Evolutionary conservation across 2,329 filamentous ascomycete genomes (phyloP), one percentile per base, ranked within the genome.

Genomic region (Camillea tinctor): DNA sequence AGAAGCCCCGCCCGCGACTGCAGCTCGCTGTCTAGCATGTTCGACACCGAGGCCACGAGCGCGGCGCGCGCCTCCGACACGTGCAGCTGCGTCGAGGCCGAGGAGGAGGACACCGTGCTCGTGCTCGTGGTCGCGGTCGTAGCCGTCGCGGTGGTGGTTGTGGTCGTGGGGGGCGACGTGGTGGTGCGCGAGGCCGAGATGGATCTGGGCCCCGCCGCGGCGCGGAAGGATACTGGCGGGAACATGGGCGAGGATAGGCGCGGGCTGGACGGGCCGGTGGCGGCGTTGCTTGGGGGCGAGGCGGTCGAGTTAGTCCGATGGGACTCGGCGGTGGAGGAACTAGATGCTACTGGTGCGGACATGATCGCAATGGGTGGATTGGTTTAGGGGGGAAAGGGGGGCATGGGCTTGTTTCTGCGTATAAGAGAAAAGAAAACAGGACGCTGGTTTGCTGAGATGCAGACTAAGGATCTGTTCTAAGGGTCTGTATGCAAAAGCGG

Each of bases 1-100:
- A 95, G 80, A 64, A 88, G 84, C 17, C 80, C 74, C 17, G 90
- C 91, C 62, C 90, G 88, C 59, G 83, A 82, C 66, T 86, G 84
- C 54, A 93, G 83, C 69, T 89, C 84, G 52, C 81, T 77, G 77
- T 92, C 88, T 66, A 93, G 81, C 67, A 88, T 84, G 72, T 89
- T 88, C 69, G 88, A 88, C 56, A 93, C 82, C 52, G 83, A 84
- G 21, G 86, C 86, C 36, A 87, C 78, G 56, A 89, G 79, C 8
- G 84, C 85, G 26, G 78, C 74, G 64, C 86, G 84, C 48, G 86
- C 85, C 70, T 87, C 81, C 54, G 79, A 74, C 20, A 87, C 78
- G 69, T 82, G 79, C 6, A 76, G 76, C 69, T 79, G 76, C 55
- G 80, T 75, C 55, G 77, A 73, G 52, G 75, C 68, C 2, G 78